Evolutionary conservation across 192 early-diverging fungal species (phyloP).

Genomic region (Mortierella claussenii): DNA sequence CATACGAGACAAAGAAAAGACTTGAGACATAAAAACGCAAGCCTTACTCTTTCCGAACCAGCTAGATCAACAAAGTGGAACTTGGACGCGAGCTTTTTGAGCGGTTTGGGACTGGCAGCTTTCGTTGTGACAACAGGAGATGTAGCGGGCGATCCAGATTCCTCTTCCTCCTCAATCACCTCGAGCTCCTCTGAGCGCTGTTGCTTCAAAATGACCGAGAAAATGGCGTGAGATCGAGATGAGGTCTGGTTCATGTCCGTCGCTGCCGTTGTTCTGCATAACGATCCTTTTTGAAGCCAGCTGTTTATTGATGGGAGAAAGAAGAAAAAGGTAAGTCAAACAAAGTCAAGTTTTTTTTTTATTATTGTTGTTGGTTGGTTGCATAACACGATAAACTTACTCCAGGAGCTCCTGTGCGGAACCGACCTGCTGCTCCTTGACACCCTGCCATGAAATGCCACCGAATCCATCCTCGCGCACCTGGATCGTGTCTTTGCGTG

Average conservation of each 20-base stretch:
- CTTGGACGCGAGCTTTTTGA: constrained; percentile 76
- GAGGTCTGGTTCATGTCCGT: constrained; percentile 97
- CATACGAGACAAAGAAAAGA: too few species aligned
- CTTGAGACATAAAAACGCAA: too few species aligned
- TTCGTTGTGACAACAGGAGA: constrained; percentile 3
- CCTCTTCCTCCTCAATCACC: constrained; percentile 18
- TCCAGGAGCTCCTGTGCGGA: constrained; percentile 73
- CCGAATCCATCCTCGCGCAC: constrained; percentile 88
- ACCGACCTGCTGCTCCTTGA: constrained; percentile 78
- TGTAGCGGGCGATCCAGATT: constrained; percentile 1
- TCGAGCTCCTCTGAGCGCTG: constrained; percentile 56
- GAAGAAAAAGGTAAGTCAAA: neutral
- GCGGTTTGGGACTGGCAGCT: constrained; percentile 17
- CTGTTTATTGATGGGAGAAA: constrained; percentile 25
- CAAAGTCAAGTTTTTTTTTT: neutral
- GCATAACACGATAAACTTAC: constrained; percentile 41
- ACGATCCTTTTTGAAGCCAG: constrained; percentile 63
- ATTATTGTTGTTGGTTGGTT: neutral
- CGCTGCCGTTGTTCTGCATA: constrained; percentile 78
- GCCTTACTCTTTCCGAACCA: constrained; percentile 83
- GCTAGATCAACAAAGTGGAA: constrained; percentile 99
- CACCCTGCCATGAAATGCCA: constrained; percentile 86
- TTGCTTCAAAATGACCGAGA: constrained; percentile 89
- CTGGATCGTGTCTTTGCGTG: constrained; percentile 52
- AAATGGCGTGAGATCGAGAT: constrained; percentile 96